These are phyloP conservation scores for Ceratorhiza oryzae-sativae DNA, from an alignment of 1,284 basidiomycete genomes.

Conservation along the genomic window DNA sequence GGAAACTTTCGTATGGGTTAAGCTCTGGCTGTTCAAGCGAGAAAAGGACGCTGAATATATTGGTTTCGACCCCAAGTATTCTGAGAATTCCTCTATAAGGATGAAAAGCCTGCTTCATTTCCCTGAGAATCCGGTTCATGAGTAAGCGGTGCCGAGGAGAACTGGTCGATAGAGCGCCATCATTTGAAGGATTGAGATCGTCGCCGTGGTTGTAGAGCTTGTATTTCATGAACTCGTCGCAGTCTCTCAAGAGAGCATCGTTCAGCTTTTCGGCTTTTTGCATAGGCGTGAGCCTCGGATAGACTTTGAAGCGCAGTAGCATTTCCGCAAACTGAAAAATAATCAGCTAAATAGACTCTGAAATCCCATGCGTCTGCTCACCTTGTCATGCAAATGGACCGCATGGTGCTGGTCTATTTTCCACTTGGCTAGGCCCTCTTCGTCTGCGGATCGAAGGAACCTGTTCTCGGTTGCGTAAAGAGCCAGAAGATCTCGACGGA, in stretches of 20 bases:
- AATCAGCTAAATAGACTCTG: no score
- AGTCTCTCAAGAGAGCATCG: neutral
- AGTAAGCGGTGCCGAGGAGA: neutral
- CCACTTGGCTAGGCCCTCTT: neutral
- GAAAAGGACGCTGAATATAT: neutral
- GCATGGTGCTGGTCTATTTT: neutral
- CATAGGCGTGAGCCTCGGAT: neutral
- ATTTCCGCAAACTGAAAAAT: conserved; percentile 1
- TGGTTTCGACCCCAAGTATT: neutral
- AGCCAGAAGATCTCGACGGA: neutral
- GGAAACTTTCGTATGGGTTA: neutral
- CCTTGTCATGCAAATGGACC: neutral
- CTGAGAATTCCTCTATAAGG: neutral
- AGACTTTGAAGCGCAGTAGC: neutral
- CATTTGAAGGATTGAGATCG: neutral
- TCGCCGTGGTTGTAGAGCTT: conserved; percentile 1
- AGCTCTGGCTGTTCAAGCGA: neutral
- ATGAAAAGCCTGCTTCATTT: neutral
- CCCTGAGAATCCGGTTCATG: neutral
- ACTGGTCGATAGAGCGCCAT: neutral
- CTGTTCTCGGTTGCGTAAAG: neutral
- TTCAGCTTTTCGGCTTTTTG: neutral
- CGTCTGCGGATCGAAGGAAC: neutral
- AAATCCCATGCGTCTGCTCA: no score
- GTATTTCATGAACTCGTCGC: neutral